phyloP scores from a whole-genome alignment of 331 rosid species.

The Cydonia oblonga region DNA sequence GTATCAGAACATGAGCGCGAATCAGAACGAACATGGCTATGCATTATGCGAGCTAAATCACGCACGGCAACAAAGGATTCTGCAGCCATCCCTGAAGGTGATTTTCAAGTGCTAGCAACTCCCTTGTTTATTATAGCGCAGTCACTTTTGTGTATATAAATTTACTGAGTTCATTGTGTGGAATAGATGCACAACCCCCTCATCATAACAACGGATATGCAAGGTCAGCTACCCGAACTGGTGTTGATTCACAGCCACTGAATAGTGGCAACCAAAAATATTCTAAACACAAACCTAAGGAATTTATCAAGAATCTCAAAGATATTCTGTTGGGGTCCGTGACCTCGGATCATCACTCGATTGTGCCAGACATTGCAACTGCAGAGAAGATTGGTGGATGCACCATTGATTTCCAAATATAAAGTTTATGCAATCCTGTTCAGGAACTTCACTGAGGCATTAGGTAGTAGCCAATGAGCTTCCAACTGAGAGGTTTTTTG shows the following conservation, averaged over 20 bases:
- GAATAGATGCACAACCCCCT: slow-evolving; percentile 23
- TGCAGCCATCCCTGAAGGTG: slow-evolving; percentile 36
- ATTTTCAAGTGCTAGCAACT: neutral
- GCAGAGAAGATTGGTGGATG: slow-evolving; percentile 55
- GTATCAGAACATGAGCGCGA: slow-evolving; percentile 43
- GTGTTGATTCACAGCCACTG: slow-evolving; percentile 18
- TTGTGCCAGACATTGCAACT: slow-evolving; percentile 33
- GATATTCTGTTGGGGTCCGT: slow-evolving; percentile 32
- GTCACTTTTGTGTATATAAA: neutral
- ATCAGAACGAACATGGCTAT: slow-evolving; percentile 67
- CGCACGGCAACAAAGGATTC: slow-evolving; percentile 19
- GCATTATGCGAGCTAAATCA: slow-evolving; percentile 49
- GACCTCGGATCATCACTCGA: slow-evolving; percentile 18
- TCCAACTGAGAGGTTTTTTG: slow-evolving; percentile 1
- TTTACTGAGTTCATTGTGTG: neutral
- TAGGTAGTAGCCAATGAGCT: neutral
- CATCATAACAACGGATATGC: slow-evolving; percentile 13
- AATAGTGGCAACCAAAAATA: slow-evolving; percentile 11
- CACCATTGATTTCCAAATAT: slow-evolving; percentile 64
- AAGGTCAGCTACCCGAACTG: slow-evolving; percentile 20
- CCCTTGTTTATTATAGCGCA: neutral
- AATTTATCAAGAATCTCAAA: slow-evolving; percentile 32
- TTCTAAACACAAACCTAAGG: slow-evolving; percentile 20
- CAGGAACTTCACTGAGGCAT: slow-evolving; percentile 8
- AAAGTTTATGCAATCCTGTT: slow-evolving; percentile 4